Evolutionary conservation across 306 rosid species (phyloP).

Genomic region (Hippophae gyantsensis): DNA sequence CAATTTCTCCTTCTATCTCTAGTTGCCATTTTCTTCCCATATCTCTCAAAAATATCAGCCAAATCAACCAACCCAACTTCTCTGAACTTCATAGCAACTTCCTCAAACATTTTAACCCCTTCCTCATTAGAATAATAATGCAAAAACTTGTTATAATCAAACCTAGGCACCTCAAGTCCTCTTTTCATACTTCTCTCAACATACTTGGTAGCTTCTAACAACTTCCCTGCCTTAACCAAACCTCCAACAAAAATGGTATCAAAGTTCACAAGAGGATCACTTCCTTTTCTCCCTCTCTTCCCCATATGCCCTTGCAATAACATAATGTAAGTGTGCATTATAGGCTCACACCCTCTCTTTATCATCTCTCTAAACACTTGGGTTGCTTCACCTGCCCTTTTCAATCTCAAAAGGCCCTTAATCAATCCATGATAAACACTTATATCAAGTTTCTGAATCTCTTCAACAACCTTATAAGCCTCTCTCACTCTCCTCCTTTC

Average conservation of each 20-base stretch:
- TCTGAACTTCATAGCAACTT: conserved; percentile 59
- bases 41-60: conserved; percentile 78
- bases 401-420: conserved; percentile 63
- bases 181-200: conserved; percentile 62
- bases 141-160: conserved; percentile 71
- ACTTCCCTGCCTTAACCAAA: conserved; percentile 34
- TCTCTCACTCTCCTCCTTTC: conserved; percentile 44
- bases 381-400: conserved; percentile 62
- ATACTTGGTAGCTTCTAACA: conserved; percentile 59
- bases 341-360: conserved; percentile 37
- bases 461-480: conserved; percentile 30
- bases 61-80: conserved; percentile 71
- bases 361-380: conserved; percentile 75
- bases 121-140: conserved; percentile 69
- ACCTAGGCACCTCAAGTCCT: conserved; percentile 82
- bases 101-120: conserved; percentile 72
- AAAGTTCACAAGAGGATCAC: conserved; percentile 59
- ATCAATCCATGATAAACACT: conserved; percentile 59
- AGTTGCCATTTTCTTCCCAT: conserved; percentile 76
- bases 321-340: conserved; percentile 78
- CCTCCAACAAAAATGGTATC: conserved; percentile 83
- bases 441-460: conserved; percentile 29
- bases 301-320: conserved; percentile 72
- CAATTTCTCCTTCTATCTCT: conserved; percentile 53
- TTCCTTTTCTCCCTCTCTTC: conserved; percentile 52